Conservation (phyloP, 768 basidiomycete species). For the Amanita inopinata region DNA sequence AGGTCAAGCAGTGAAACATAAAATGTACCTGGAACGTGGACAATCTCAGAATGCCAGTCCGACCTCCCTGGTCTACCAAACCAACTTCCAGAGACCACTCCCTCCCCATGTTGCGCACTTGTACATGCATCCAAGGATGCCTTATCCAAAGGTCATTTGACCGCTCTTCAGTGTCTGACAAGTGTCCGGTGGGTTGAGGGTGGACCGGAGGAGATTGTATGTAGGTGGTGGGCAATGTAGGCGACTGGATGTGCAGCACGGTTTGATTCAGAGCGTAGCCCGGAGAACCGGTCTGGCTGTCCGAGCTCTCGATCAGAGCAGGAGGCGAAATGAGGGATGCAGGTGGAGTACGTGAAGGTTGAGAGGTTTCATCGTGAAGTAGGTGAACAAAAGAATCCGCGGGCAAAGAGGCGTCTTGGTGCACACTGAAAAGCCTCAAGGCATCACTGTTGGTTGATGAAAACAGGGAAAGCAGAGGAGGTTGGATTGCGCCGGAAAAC, state of each 20-base stretch:
- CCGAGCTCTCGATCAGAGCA: constrained; percentile 18
- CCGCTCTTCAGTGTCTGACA: constrained; percentile 10
- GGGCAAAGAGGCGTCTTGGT: constrained; percentile 39
- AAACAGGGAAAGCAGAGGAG: constrained; percentile 59
- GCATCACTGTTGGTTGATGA: constrained; percentile 63
- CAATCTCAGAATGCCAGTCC: constrained; percentile 51
- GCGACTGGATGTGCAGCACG: constrained; percentile 74
- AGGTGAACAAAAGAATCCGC: constrained; percentile 58
- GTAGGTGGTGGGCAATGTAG: constrained; percentile 57
- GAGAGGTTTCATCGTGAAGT: constrained; percentile 46
- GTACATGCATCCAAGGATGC: constrained; percentile 68
- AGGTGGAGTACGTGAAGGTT: constrained; percentile 39
- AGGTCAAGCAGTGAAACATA: constrained; percentile 4
- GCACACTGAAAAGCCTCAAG: constrained; percentile 41
- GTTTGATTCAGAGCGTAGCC: constrained; percentile 45
- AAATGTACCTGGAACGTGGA: constrained; percentile 73
- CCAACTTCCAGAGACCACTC: constrained; percentile 75
- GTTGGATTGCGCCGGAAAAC: constrained; percentile 52
- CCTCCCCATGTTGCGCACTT: constrained; percentile 56
- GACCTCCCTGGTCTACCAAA: constrained; percentile 51
- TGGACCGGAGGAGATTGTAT: constrained; percentile 45
- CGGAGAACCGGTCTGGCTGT: constrained; percentile 18
- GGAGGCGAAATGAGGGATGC: constrained; percentile 36
- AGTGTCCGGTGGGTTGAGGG: constrained; percentile 3
- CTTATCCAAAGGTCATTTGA: constrained; percentile 42